Evolutionary conservation across 2,329 filamentous ascomycete species (phyloP).

Genomic region (Corinectria fuckeliana): DNA sequence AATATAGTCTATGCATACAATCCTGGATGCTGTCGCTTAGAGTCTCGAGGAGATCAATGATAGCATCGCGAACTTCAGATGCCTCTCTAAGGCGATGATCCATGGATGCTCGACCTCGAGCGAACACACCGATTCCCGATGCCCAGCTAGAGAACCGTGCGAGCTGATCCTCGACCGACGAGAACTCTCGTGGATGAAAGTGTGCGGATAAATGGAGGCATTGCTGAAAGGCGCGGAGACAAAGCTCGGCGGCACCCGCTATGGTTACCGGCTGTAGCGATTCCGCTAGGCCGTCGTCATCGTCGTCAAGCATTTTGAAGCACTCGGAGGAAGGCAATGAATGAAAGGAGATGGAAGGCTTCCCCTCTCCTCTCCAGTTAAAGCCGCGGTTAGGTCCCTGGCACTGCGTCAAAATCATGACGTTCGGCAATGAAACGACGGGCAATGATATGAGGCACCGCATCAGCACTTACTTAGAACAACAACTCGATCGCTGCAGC

Average conservation of each 20-base stretch:
- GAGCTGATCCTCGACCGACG: conserved; percentile 25
- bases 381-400: background rate
- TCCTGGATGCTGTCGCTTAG: conserved; percentile 7
- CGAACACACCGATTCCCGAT: conserved; percentile 21
- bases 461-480: too few relatives aligned
- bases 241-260: background rate
- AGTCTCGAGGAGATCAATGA: conserved; percentile 23
- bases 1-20: background rate
- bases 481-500: too few relatives aligned
- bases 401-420: background rate
- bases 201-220: background rate
- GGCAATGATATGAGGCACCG: too few relatives aligned
- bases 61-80: conserved; percentile 12
- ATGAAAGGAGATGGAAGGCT: too few relatives aligned
- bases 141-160: conserved; percentile 28
- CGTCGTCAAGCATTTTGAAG: background rate
- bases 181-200: background rate
- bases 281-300: background rate
- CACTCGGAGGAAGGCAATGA: background rate
- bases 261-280: background rate
- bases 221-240: background rate
- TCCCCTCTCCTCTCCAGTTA: too few relatives aligned
- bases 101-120: conserved; percentile 5
- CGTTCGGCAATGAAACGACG: too few relatives aligned
- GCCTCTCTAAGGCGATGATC: conserved; percentile 25